A percentile compares a stretch with the other conserved stretches of the same genome.
Evolutionary conservation across 495 filamentous ascomycete genomes (phyloP).

Genomic region (Penicillium samsonianum): DNA sequence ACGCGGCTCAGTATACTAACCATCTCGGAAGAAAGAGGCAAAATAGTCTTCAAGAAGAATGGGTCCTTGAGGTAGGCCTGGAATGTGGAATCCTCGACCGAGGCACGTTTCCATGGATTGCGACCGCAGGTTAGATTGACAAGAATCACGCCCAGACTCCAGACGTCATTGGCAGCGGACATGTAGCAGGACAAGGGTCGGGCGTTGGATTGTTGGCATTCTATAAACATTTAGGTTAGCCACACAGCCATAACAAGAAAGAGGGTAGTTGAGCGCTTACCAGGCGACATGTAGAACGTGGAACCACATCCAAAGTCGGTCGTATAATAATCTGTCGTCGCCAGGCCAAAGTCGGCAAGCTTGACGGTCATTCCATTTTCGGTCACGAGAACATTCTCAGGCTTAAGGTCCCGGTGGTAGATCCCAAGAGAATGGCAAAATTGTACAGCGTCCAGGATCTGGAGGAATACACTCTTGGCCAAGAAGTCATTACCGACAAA

Average conservation of each 20-base stretch:
- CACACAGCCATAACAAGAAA: neutral
- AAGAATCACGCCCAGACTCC: conserved; percentile 95
- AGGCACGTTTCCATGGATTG: conserved; percentile 98
- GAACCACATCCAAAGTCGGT: conserved; percentile 97
- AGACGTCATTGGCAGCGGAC: conserved; percentile 94
- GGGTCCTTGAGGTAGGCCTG: conserved; percentile 83
- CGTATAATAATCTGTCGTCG: conserved; percentile 78
- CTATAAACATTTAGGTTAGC: conserved; percentile 43
- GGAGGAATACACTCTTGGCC: conserved; percentile 86
- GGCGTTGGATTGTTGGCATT: conserved; percentile 88
- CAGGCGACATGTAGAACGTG: conserved; percentile 99
- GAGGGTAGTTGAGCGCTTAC: conserved; percentile 54
- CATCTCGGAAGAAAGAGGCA: conserved; percentile 88
- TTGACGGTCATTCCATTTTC: conserved; percentile 87
- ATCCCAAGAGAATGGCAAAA: conserved; percentile 92
- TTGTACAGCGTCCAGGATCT: conserved; percentile 96
- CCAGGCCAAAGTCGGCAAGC: conserved; percentile 95
- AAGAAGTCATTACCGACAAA: conserved; percentile 91
- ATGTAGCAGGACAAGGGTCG: conserved; percentile 79
- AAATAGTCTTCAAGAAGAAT: conserved; percentile 87
- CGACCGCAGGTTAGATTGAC: conserved; percentile 97
- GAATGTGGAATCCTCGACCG: conserved; percentile 91
- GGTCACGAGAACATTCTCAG: conserved; percentile 94
- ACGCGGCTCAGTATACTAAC: conserved; percentile 84
- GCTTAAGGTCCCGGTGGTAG: conserved; percentile 97